Evolutionary conservation across 2,329 filamentous ascomycete genomes (phyloP).

Genomic region (Plectosphaerella plurivora): DNA sequence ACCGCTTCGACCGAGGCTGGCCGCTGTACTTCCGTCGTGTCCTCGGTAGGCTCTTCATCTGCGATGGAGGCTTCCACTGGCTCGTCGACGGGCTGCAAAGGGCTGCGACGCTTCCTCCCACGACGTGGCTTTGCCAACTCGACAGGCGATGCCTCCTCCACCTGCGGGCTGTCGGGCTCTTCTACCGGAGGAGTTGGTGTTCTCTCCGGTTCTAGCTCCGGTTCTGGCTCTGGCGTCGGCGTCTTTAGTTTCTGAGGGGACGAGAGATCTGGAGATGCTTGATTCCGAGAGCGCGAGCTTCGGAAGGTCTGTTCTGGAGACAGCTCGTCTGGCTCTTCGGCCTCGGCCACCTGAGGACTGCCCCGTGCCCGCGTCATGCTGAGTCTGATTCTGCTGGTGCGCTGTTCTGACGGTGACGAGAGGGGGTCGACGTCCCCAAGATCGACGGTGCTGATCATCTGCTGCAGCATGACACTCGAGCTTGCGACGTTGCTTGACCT

Average conservation of each 20-base stretch:
- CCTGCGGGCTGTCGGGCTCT: too few relatives aligned
- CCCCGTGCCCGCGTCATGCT: background rate
- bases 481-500: conserved; percentile 27
- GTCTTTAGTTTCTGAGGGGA: background rate
- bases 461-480: conserved; percentile 38
- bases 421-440: conserved; percentile 19
- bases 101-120: background rate
- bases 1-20: background rate
- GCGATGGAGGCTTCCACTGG: background rate
- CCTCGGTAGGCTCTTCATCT: conserved; percentile 14
- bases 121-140: background rate
- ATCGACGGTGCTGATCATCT: conserved; percentile 26
- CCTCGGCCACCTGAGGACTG: conserved; percentile 12
- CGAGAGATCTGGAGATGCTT: conserved; percentile 10
- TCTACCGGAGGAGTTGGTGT: background rate
- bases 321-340: conserved; percentile 23
- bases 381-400: background rate
- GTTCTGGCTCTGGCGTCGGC: background rate
- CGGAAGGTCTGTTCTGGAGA: conserved; percentile 21
- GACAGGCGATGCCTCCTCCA: background rate
- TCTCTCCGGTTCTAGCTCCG: background rate
- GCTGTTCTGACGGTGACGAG: conserved; percentile 30
- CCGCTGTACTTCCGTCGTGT: conserved; percentile 33
- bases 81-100: background rate
- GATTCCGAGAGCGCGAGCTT: background rate